Base-by-base conservation (phyloP, 306 rosid genomes). In the Quercus glauca region DNA sequence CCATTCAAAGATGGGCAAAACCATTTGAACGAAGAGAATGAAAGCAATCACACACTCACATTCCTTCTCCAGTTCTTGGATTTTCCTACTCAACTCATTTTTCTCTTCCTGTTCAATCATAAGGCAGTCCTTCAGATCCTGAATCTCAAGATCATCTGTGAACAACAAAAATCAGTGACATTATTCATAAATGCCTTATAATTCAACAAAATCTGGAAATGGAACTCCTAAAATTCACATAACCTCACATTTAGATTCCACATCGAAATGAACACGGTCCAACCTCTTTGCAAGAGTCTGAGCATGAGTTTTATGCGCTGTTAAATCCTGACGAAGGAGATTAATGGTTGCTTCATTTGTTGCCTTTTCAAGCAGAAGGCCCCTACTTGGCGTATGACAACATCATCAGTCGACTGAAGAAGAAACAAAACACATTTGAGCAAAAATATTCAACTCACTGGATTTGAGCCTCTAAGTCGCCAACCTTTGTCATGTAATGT, bases 71-170 rank as follows among this genome's bases (percentile, higher is more conserved):
- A 89, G 74, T 69, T 83, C 79, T 71, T 86, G 92, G 25, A 89
- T 53, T 76, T 81, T 89, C 71, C 81, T 85, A 41, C 55, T 89
- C 70, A 82, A 74, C 65, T 86, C 93, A 20, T 72, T 86, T 65
- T 89, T 92, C 71, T 90, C 96, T 90, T 90, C 97, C 87, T 92
- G 93, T 75, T 92, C 96, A 70, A 80, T 81, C 69, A 81, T 55
- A 15, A 92, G 90, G 64, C 93, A 89, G 63, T 90, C 95, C 82
- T 78, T 92, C 86, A 92, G 69, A 79, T 89, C 96, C 80, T 86
- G 96, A 84, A 90, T 79, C 87, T 90, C 96, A 21, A 78, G 76
- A 56, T 29, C 78, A 90, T 83, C 96, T 92, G 88, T 31, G 68
- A 85, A 59, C 15, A 58, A 31, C 20, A 76, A 31, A 25, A 56